These are phyloP conservation scores for Mucor mucedo DNA, from an alignment of 371 early-diverging fungal genomes.

Conservation along the genomic window DNA sequence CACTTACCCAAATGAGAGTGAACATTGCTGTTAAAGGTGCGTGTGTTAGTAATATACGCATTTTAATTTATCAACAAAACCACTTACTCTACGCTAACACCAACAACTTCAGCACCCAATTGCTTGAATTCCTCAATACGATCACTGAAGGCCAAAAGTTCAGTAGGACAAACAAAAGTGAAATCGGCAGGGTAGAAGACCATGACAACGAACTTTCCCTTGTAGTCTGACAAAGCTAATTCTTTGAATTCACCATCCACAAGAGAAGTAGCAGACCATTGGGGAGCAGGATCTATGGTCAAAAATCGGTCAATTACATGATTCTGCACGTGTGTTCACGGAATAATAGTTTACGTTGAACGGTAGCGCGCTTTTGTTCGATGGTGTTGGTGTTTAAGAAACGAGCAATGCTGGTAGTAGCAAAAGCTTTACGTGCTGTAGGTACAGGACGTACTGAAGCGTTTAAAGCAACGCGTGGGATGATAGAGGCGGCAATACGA, in stretches of 20 bases:
- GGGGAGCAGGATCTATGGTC: constrained; percentile 66
- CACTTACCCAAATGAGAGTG: constrained; percentile 55
- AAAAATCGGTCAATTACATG: background rate
- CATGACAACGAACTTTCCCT: constrained; percentile 71
- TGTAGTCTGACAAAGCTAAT: constrained; percentile 85
- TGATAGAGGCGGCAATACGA: constrained; percentile 21
- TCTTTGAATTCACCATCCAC: constrained; percentile 81
- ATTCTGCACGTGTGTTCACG: background rate
- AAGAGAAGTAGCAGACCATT: constrained; percentile 77
- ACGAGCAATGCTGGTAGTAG: constrained; percentile 15
- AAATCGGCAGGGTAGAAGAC: constrained; percentile 61
- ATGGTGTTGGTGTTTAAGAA: constrained; percentile 24
- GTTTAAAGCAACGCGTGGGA: constrained; percentile 19
- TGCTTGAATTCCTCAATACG: constrained; percentile 81
- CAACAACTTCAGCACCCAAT: constrained; percentile 78
- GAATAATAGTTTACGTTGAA: constrained; percentile 21
- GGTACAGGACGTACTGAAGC: constrained; percentile 18
- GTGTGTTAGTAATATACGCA: constrained; percentile 4
- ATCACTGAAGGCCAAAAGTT: constrained; percentile 90
- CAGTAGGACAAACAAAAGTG: constrained; percentile 92
- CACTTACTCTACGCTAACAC: constrained; percentile 80
- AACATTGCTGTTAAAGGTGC: constrained; percentile 33
- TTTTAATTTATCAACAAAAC: background rate
- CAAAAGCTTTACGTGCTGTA: constrained; percentile 18
- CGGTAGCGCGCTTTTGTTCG: constrained; percentile 32